Conservation (phyloP, 208 protist genomes). For the Porcisia deanei region DNA sequence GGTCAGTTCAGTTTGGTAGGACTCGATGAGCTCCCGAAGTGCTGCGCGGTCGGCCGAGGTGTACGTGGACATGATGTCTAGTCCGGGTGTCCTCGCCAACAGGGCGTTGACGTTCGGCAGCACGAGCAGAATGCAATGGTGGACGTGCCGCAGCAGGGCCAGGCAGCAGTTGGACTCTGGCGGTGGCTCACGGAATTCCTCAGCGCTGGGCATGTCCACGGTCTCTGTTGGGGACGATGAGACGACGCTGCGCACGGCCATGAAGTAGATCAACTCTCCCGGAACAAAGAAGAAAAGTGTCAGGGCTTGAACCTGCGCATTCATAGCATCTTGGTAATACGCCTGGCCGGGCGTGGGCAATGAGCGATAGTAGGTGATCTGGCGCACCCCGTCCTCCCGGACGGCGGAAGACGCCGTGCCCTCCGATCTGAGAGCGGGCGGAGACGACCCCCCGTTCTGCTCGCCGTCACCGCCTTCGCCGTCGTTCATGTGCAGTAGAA, state of each 20-base stretch:
- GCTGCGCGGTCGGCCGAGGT: constrained; percentile 48
- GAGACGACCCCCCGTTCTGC: neutral
- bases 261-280: constrained; percentile 59
- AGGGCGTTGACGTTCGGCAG: constrained; percentile 58
- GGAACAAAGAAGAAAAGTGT: constrained; percentile 55
- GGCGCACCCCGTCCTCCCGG: constrained; percentile 17
- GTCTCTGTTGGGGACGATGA: neutral
- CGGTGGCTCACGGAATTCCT: constrained; percentile 1
- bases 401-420: neutral
- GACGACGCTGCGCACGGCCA: constrained; percentile 34
- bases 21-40: constrained; percentile 53
- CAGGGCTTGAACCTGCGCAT: constrained; percentile 18
- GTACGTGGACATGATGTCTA: constrained; percentile 63
- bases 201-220: neutral
- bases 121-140: constrained; percentile 55
- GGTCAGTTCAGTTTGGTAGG: constrained; percentile 39
- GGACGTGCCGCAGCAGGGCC: constrained; percentile 54
- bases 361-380: constrained; percentile 20
- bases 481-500: constrained; percentile 51
- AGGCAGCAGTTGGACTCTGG: constrained; percentile 28
- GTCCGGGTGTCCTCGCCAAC: constrained; percentile 43
- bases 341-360: neutral
- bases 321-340: neutral
- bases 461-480: constrained; percentile 1
- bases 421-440: neutral